Evolutionary conservation across 139 green algal species (phyloP).

Genomic region (Picochlorum sp.): DNA sequence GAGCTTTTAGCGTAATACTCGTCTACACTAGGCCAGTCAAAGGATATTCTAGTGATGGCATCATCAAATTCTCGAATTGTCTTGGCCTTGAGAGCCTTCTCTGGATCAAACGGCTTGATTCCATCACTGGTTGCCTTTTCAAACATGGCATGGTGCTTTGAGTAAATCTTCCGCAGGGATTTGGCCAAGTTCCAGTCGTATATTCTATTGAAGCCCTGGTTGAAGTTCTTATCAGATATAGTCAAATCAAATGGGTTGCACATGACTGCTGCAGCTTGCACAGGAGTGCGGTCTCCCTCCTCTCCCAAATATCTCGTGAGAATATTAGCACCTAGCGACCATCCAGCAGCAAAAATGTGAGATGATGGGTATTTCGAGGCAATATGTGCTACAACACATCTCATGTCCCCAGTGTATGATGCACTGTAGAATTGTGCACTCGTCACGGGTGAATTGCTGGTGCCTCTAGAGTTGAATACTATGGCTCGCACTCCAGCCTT

Average conservation of each 20-base stretch:
- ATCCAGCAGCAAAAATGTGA: constrained; percentile 67
- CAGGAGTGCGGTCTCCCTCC: constrained; percentile 49
- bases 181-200: constrained; percentile 72
- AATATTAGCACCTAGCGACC: constrained; percentile 91
- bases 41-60: constrained; percentile 59
- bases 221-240: constrained; percentile 56
- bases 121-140: constrained; percentile 13
- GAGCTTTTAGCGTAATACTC: constrained; percentile 69
- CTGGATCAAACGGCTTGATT: constrained; percentile 19
- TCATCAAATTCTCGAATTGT: constrained; percentile 82
- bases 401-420: constrained; percentile 80
- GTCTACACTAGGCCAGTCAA: constrained; percentile 69
- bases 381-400: constrained; percentile 57
- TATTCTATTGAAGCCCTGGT: constrained; percentile 75
- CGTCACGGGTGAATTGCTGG: constrained; percentile 71
- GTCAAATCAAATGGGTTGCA: constrained; percentile 90
- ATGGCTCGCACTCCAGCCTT: constrained; percentile 43
- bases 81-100: constrained; percentile 30
- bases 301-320: constrained; percentile 63
- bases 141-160: constrained; percentile 55
- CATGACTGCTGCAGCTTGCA: constrained; percentile 75
- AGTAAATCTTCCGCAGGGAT: constrained; percentile 51
- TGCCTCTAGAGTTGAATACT: constrained; percentile 89
- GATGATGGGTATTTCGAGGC: constrained; percentile 32
- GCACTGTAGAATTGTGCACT: constrained; percentile 92